Base-by-base conservation (phyloP, 2,329 filamentous ascomycete species). In the Fusarium agapanthi region DNA sequence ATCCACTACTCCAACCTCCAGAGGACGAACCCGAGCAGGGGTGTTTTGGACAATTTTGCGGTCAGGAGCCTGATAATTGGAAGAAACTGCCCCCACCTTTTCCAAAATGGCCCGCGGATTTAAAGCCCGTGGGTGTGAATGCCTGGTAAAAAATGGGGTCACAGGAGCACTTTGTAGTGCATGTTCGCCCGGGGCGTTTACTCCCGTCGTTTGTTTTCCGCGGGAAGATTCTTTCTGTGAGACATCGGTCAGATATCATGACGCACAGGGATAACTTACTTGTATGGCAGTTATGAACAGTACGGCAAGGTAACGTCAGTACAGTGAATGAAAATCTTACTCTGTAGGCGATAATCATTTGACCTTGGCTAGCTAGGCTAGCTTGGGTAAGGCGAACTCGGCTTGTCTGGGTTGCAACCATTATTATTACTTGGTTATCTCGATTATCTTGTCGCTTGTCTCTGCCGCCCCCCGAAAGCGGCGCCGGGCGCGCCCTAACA, bases 381-480 rank as follows among this genome's bases (percentile, higher is more conserved):
- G 50, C 50, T 43, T 37, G n/a, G 34, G 37, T 24, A 41, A 56
- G 24, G 48, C n/a, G n/a, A 55, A 37, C 38, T 55, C 32, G 24
- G 41, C 54, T 48, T 57, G 24, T 57, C 43, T 48, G n/a, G 54
- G 67, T 64, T 62, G 68, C 55, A 68, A 55, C 60, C 57, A 67
- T 67, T 35, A 40, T 51, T 34, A 35, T 18, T 6, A 48, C 54
- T 57, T 48, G 54, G 37, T n/a, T 43, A 56, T 57, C 48, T 65
- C 40, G 59, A 54, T 60, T 38, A 40, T 14, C 38, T 45, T 45
- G 26, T 45, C 26, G 20, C 26, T 43, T 57, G 30, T 28, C 32
- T 57, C n/a, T 57, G 54, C 54, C 38, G 28, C 13, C 56, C 48
- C 71, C 71, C 70, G 71, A 73, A 67, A 73, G 70, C 66, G 71